Evolutionary conservation across 257 asterid genomes (phyloP), one percentile per base, ranked within the genome.

Genomic region (Craterostigma plantagineum): DNA sequence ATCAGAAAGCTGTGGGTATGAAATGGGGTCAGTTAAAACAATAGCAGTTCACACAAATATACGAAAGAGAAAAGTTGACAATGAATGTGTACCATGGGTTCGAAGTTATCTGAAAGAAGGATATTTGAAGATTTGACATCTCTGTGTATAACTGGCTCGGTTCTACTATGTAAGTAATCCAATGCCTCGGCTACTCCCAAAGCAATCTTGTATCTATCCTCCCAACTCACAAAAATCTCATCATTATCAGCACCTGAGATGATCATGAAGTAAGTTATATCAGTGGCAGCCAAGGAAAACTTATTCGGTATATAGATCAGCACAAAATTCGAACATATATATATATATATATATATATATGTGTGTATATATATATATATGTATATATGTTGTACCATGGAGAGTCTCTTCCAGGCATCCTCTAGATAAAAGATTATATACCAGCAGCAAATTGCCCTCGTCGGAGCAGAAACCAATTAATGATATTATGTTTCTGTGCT

Each of bases 351-450:
- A 23, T 23, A 23, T 23, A 23, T 23, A 23, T 2, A 23, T 23
- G n/a, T n/a, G n/a, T n/a, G n/a, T n/a, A 23, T 2, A 23, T 23
- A 23, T 2, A 23, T 23, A 6, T 23, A 23, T 23, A 6, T 23
- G 6, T 2, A 23, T 23, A 7, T 43, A 14, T n/a, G 38, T 49
- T 14, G n/a, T 71, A 86, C 94, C 91, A 42, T 78, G 91, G 48
- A 86, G 91, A 73, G 67, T 76, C 54, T 86, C 94, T 65, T 86
- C 94, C 55, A 86, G 65, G 76, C 93, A 77, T 54, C 97, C 97
- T 65, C 75, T 71, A 41, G 92, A 68, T 43, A 86, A 61, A 60
- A 86, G 75, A 59, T 86, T 70, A 62, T 86, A 86, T 38, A 81
- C 97, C 70, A 86, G 49, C 43, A 81, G 72, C 34, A 73, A 59